These are phyloP conservation scores for Vitis hybrid DNA, from an alignment of 177 flowering plant species.

Conservation along the genomic window DNA sequence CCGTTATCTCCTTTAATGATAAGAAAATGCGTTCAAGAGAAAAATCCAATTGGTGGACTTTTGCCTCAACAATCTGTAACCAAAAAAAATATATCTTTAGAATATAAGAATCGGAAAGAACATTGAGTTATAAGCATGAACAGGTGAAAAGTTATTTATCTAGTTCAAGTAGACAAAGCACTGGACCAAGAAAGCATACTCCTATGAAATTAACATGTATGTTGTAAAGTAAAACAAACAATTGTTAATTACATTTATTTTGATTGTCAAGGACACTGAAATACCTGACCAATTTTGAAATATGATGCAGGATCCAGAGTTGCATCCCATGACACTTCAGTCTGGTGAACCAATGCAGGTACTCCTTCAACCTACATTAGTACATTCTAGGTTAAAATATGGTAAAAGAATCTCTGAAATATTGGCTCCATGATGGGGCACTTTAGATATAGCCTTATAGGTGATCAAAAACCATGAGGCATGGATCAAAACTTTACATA, in stretches of 20 bases:
- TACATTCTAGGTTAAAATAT: conserved; percentile 7
- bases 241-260: no score
- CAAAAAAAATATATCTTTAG: conserved; percentile 7
- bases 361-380: conserved; percentile 84
- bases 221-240: no score
- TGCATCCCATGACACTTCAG: conserved; percentile 97
- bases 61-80: conserved; percentile 85
- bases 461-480: conserved; percentile 6
- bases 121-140: not conserved
- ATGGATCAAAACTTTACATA: not conserved
- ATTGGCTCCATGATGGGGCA: not conserved
- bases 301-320: conserved; percentile 69
- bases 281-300: conserved; percentile 91
- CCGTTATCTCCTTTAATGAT: conserved; percentile 81
- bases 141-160: not conserved
- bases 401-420: not conserved
- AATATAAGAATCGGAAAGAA: not conserved
- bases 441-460: not conserved
- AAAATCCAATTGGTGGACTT: conserved; percentile 89
- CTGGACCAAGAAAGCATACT: not conserved
- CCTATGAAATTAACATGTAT: not conserved
- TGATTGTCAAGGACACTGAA: not conserved
- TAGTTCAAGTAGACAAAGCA: not conserved
- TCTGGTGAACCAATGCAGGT: conserved; percentile 85
- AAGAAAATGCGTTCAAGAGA: conserved; percentile 75